Base-by-base conservation (phyloP, 352 stramenopile species). In the Phytopythium cucurbitacearum region DNA sequence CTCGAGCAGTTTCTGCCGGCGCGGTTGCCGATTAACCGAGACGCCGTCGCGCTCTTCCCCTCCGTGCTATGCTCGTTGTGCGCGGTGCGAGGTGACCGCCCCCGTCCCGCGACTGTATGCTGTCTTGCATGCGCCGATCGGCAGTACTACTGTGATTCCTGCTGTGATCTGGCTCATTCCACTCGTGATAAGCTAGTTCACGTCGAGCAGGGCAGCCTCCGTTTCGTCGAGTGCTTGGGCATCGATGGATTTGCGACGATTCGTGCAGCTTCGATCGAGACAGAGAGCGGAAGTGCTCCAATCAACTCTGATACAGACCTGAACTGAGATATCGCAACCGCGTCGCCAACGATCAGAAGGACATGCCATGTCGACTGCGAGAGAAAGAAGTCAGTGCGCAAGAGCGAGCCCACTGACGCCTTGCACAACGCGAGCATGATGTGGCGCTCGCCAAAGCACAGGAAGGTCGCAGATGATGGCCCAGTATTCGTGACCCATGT, bases 1-100 rank as follows among this genome's bases (percentile, higher is more conserved):
- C 55, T 88, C 5, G 63, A 64, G 5, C 76, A 67, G 33, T 41
- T 69, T 7, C 46, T 88, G 12, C 67, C 69, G 1, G 47, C 67
- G 59, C 68, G 77, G 5, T 48, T 88, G 8, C 41, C 36, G 21
- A 80, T 87, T 40, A 81, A 85, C 48, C 69, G 62, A 4, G 62
- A 79, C 7, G 10, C 8, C 4, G 35, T 65, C 3, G 12, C 21
- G 6, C 48, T 36, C 7, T 42, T 13, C 3, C 50, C 56, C 37
- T 16, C 49, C 11, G 40, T 56, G 11, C 32, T 57, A 21, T 66
- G 56, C 38, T 58, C 35, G 10, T 42, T 57, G n/a, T 76, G 64
- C 40, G 46, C 65, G 21, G 57, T 41, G 12, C 21, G 55, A 40
- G 40, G 52, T 56, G 5, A 11, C 28, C 3, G 60, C 53, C 9